These are phyloP conservation scores for Achaetomiella virescens DNA, from an alignment of 495 filamentous ascomycete species.

Conservation along the genomic window DNA sequence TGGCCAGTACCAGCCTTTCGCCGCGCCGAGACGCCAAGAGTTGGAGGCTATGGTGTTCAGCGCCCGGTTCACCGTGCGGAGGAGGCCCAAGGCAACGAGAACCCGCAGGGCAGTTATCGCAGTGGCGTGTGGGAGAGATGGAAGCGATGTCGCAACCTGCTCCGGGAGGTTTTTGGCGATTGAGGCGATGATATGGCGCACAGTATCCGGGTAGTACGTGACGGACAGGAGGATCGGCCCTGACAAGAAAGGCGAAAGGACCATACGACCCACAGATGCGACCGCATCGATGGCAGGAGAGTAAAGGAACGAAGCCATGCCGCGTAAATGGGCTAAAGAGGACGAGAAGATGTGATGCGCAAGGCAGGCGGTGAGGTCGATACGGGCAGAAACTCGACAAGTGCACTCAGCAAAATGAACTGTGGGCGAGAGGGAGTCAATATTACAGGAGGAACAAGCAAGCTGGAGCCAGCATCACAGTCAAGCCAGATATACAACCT, in stretches of 20 bases:
- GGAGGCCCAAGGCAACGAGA: constrained; percentile 38
- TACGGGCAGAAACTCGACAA: no score
- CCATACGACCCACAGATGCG: background rate
- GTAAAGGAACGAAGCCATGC: constrained; percentile 3
- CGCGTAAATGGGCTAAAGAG: background rate
- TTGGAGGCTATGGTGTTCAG: constrained; percentile 40
- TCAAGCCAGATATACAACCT: no score
- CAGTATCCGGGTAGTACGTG: constrained; percentile 3
- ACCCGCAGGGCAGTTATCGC: constrained; percentile 28
- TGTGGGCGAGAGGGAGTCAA: no score
- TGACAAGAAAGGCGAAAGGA: background rate
- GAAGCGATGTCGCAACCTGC: background rate
- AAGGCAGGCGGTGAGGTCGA: no score
- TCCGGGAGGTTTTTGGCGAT: background rate
- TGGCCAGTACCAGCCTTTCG: constrained; percentile 44
- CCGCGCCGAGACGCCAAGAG: constrained; percentile 28
- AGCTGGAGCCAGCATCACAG: no score
- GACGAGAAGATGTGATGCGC: background rate
- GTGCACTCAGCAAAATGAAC: no score
- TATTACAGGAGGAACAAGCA: no score
- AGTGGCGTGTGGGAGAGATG: background rate
- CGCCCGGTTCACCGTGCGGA: constrained; percentile 34
- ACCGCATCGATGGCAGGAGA: background rate
- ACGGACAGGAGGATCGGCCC: background rate
- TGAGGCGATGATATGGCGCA: background rate